These are phyloP conservation scores for Chaetomiaceae sp. DNA, from an alignment of 2,329 filamentous ascomycete species.

Conservation along the genomic window DNA sequence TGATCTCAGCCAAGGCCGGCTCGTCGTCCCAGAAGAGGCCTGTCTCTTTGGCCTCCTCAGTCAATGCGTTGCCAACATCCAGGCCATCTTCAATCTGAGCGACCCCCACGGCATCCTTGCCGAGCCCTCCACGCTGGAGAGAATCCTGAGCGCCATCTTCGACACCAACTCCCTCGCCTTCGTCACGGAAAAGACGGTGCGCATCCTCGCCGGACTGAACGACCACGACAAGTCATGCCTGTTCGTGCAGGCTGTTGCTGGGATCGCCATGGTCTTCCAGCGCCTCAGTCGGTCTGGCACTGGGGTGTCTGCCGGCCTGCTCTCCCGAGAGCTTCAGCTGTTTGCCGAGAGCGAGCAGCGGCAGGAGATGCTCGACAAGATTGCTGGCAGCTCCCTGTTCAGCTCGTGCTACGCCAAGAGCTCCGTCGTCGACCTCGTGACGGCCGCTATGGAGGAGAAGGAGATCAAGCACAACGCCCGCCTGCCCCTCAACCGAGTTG, in stretches of 20 bases:
- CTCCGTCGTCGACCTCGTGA: conserved; percentile 30
- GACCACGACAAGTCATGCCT: conserved; percentile 30
- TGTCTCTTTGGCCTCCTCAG: conserved; percentile 25
- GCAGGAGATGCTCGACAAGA: conserved; percentile 25
- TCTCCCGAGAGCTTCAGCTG: conserved; percentile 27
- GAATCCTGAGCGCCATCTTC: conserved; percentile 30
- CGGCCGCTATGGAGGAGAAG: conserved; percentile 25
- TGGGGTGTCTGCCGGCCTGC: conserved; percentile 18
- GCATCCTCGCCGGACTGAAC: conserved; percentile 28
- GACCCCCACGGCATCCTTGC: conserved; percentile 19
- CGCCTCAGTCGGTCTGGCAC: conserved; percentile 18
- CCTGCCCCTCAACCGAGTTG: conserved; percentile 14
- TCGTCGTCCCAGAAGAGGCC: conserved; percentile 25
- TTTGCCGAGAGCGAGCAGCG: conserved; percentile 30
- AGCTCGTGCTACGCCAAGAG: conserved; percentile 30
- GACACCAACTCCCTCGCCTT: conserved; percentile 30
- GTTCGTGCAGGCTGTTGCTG: conserved; percentile 32
- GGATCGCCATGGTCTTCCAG: conserved; percentile 29
- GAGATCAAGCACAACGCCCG: conserved; percentile 16
- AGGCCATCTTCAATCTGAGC: conserved; percentile 22
- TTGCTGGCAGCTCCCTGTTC: conserved; percentile 29
- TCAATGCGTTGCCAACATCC: conserved; percentile 22
- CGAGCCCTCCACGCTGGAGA: conserved; percentile 18
- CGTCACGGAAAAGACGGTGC: conserved; percentile 26
- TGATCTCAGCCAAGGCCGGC: conserved; percentile 24